Evolutionary conservation across 768 basidiomycete species (phyloP), one percentile per base, ranked within the genome.

Genomic region (Tricholoma hemisulphureum): DNA sequence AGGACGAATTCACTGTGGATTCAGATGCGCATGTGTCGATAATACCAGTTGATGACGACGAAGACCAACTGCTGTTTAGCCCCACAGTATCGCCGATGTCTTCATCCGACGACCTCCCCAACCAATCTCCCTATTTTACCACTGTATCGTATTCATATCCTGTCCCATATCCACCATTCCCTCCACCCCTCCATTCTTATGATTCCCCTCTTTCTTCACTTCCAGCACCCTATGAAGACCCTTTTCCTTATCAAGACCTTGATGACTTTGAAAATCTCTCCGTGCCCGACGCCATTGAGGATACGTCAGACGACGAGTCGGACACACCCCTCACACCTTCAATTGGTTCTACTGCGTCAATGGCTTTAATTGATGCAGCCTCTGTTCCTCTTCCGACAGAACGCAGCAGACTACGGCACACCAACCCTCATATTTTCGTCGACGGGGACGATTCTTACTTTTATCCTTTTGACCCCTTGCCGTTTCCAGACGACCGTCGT

Each of bases 221-320:
- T 74, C 68, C 75, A 57, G 57, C 69, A 45, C 70, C 74, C 21
- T 77, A 77, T 75, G 76, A 81, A 68, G 80, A 83, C 67, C 78
- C 87, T 46, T 77, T 88, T 45, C 85, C 89, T 55, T 88, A 86
- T 63, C 81, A 79, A 66, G 78, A 84, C 64, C 62, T 73, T 60
- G 83, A 87, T 72, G 85, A 88, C 72, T 65, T 82, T 61, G 88
- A 88, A 64, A 87, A 87, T 66, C 78, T 85, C 29, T 76, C 87
- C 26, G 83, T 91, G 41, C 89, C 88, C 43, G 90, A 91, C 66
- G 85, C 88, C 39, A 88, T 91, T 79, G 89, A 91, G 70, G 90
- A 92, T 71, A 83, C 81, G 34, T 92, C 90, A 45, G 91, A 92
- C 74, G 90, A 92, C 75, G 91, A 91, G 76, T 90, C 89, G 14